Evolutionary conservation across 169 alveolate species (phyloP).

Genomic region (Neospora caninum): DNA sequence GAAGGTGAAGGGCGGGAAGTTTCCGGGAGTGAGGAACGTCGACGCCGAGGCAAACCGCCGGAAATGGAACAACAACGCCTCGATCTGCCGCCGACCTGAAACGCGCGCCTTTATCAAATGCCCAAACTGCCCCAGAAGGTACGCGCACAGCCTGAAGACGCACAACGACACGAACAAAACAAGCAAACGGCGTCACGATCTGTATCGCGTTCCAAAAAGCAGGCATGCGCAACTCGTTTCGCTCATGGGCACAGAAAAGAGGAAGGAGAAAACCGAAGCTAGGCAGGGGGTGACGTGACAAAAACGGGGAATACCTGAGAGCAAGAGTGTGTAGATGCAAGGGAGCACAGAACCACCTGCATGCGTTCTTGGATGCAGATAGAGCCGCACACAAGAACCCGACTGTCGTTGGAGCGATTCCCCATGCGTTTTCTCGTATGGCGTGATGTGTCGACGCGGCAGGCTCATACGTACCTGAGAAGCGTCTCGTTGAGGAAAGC

Average conservation of each 20-base stretch:
- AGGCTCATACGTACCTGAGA: neutral
- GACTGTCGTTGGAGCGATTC: too few relatives aligned
- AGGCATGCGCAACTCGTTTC: too few relatives aligned
- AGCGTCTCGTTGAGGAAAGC: neutral
- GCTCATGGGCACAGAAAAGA: too few relatives aligned
- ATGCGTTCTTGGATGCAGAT: too few relatives aligned
- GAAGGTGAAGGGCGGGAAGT: neutral
- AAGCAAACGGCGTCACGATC: too few relatives aligned
- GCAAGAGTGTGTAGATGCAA: too few relatives aligned
- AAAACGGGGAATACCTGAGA: too few relatives aligned
- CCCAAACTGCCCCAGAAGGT: neutral
- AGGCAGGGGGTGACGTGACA: too few relatives aligned
- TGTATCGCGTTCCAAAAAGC: too few relatives aligned
- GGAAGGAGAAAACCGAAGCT: too few relatives aligned
- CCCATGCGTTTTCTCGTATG: neutral
- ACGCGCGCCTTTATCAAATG: neutral
- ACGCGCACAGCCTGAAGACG: constrained; percentile 9
- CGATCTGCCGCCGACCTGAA: neutral
- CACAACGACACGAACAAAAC: neutral
- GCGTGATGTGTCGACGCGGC: neutral
- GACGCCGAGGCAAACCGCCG: neutral
- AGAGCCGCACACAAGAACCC: too few relatives aligned
- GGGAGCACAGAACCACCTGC: too few relatives aligned
- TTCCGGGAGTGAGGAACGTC: neutral
- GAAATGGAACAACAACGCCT: constrained; percentile 1